Base-by-base conservation (phyloP, 176 grass and related monocot species). In the Alopecurus myosuroides region DNA sequence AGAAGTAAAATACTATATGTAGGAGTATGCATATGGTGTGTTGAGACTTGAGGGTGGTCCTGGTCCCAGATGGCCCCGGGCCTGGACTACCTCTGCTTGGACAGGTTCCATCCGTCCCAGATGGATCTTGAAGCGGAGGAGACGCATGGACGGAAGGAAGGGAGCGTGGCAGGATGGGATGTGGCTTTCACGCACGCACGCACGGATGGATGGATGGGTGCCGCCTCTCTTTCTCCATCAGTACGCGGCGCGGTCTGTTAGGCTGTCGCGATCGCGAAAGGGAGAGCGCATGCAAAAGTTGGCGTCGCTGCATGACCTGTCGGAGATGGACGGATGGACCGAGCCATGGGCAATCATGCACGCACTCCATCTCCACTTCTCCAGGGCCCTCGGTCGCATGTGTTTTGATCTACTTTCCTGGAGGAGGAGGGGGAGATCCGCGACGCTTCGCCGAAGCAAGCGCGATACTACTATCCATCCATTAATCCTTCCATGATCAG, bases 231-330 rank as follows among this genome's bases (percentile, higher is more conserved):
- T 73, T 52, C 9, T 35, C 15, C 22, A 34, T 30, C 18, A 6
- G 70, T 48, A 5, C 22, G 36, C 37, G 6, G 31, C 26, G 15
- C 5, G 0, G 56, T 9, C 53, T 84, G 81, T 75, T 80, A 88
- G 45, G 81, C 76, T 88, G 87, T 88, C 67, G 45, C 76, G 45
- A 31, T 80, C 87, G 81, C 52, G 44, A 74, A 79, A 88, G 75
- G 75, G 87, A 11, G 57, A 70, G 44, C 26, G 74, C 84, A 64
- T 49, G 84, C 75, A 20, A 51, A 77, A 68, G 33, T 48, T 63
- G 22, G n/a, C 25, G 17, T 48, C 71, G 71, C 42, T 31, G 72
- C 72, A 50, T 42, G 73, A 72, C 33, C 40, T 84, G 81, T 42
- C 86, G 86, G 67, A 74, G 65, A 40, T 23, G 17, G 67, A 70